Evolutionary conservation across 2,329 filamentous ascomycete species (phyloP).

Genomic region (Torrubiellomyces zombiae): DNA sequence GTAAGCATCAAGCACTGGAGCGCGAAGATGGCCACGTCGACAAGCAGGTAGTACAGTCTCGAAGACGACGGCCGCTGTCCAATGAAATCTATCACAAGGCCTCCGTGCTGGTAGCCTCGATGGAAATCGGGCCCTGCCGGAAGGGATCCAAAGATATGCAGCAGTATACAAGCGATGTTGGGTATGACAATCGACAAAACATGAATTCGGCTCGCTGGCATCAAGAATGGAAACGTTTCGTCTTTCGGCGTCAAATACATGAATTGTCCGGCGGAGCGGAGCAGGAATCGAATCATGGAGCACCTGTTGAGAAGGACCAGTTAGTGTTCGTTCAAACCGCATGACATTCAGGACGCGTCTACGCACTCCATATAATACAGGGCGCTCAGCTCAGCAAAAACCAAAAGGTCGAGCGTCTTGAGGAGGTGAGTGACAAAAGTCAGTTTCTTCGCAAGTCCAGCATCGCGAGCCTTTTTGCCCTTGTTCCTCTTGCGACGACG

Average conservation of each 20-base stretch:
- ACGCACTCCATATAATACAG: conserved; percentile 57
- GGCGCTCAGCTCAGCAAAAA: conserved; percentile 47
- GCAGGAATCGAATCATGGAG: conserved; percentile 44
- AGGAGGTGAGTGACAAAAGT: conserved; percentile 44
- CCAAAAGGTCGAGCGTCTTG: conserved; percentile 42
- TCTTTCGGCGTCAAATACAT: conserved; percentile 48
- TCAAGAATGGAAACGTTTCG: conserved; percentile 35
- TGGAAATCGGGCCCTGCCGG: conserved; percentile 42
- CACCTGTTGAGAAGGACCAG: conserved; percentile 33
- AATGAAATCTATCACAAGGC: conserved; percentile 50
- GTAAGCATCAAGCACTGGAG: conserved; percentile 49
- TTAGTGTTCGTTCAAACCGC: no score
- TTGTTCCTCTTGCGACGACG: conserved; percentile 20
- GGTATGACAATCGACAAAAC: conserved; percentile 41
- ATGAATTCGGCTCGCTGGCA: conserved; percentile 39
- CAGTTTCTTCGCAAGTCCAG: conserved; percentile 37
- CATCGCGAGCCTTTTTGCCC: conserved; percentile 19
- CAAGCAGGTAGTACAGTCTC: conserved; percentile 33
- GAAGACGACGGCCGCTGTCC: conserved; percentile 47
- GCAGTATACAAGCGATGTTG: conserved; percentile 42
- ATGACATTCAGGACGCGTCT: no score
- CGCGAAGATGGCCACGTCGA: conserved; percentile 38
- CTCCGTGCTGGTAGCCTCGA: conserved; percentile 50
- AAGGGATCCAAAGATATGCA: conserved; percentile 38
- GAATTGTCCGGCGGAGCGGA: conserved; percentile 42